phyloP scores from a whole-genome alignment of 73 alveolate genomes.

The Loxodes magnus region DNA sequence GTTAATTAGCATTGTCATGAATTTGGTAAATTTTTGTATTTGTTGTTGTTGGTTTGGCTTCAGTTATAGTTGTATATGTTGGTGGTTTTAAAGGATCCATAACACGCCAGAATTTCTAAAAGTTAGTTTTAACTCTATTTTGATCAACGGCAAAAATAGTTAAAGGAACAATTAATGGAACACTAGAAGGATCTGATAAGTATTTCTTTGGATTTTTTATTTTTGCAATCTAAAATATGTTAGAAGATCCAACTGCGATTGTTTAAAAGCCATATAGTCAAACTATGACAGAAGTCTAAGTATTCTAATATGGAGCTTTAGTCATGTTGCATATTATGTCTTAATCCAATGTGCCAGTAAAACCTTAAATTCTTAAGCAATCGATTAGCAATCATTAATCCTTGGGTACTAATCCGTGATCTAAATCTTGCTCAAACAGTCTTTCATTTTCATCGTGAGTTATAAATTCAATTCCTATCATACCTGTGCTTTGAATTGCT shows the following conservation, averaged over 20 bases:
- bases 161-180: constrained; percentile 1
- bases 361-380: background rate
- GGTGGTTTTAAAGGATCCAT: constrained; percentile 5
- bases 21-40: background rate
- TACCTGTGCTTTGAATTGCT: too few species aligned
- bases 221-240: background rate
- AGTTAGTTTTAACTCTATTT: background rate
- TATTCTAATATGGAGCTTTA: background rate
- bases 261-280: constrained; percentile 1
- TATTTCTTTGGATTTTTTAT: too few species aligned
- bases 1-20: background rate
- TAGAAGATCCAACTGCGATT: background rate
- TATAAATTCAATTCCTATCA: constrained; percentile 4
- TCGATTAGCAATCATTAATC: background rate
- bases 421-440: background rate
- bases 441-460: constrained; percentile 4
- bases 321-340: background rate
- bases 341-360: constrained; percentile 3
- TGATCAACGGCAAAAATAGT: background rate
- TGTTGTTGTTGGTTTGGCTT: constrained; percentile 5
- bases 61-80: background rate
- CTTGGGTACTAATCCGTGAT: background rate
- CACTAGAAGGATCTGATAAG: constrained; percentile 11
- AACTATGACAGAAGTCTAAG: background rate
- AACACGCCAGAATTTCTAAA: background rate